Evolutionary conservation across 192 early-diverging fungal genomes (phyloP), one percentile per base, ranked within the genome.

Genomic region (Geranomyces michiganensis): DNA sequence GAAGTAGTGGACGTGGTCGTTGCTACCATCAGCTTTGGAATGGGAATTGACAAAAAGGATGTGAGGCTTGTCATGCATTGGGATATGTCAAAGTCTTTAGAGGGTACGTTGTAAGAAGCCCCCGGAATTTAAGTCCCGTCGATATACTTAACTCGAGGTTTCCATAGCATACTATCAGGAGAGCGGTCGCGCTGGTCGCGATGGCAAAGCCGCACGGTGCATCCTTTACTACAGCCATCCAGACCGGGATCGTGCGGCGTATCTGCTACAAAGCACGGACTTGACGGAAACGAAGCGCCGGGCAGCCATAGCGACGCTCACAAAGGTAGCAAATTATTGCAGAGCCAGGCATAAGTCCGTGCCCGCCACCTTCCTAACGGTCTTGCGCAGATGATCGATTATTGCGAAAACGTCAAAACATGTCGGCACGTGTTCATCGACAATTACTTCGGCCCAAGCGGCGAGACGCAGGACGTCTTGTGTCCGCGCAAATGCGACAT

Each of bases 1-100:
- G 62, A 62, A 14, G 33, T 71, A 17, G 72, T 81, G 43, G 82
- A 84, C 56, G 65, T 84, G 29, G 80, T 82, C 3, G 75, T 85
- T 36, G 78, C 80, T 0, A 85, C 84, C 5, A 80, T 85, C 15
- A 65, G 74, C 15, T 85, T 87, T 62, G 95, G 96, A 5, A 96
- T 99, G 95, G 96, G 96, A 12, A 96, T 97, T 33, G 95, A 99
- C 81, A 99, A 99, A 78, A 79, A 89, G 21, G 89, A 95, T 62
- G 95, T 99, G 21, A 91, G 95, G 10, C 96, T 92, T 79, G 94
- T 99, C 1, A 91, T 96, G 12, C 96, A 99, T 70, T 92, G 90
- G 74, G 91, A 92, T 22, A 75, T 99, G 49, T 92, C 96, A 0
- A 87, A 91, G 30, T 92, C 92, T n/a, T 68, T 99, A 2, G 96